phyloP scores from a whole-genome alignment of 148 eudicot species.

The Nyssa sinensis region DNA sequence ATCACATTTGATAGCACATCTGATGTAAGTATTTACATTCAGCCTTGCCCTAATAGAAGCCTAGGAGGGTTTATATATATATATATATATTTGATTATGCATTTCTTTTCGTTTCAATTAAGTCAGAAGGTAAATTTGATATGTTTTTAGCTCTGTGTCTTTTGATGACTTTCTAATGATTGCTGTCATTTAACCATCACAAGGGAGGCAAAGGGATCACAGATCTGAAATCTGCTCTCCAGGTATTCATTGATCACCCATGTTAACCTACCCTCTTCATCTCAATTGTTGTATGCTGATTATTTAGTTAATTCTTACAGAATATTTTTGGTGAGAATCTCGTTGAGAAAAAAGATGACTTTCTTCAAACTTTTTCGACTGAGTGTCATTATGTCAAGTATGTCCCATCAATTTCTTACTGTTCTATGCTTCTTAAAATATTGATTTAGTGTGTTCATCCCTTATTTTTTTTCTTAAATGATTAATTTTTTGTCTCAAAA shows the following conservation, averaged over 20 bases:
- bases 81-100: not conserved
- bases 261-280: not conserved
- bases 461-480: not conserved
- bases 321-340: slow-evolving; percentile 85
- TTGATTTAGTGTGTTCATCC: not conserved
- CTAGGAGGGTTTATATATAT: not conserved
- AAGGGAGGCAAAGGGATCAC: slow-evolving; percentile 95
- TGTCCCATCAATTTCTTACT: not conserved
- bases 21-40: slow-evolving; percentile 65
- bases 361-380: slow-evolving; percentile 60
- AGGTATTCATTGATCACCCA: slow-evolving; percentile 40
- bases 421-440: not conserved
- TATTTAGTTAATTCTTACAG: slow-evolving; percentile 40
- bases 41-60: not conserved
- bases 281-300: slow-evolving; percentile 10
- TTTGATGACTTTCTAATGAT: slow-evolving; percentile 9
- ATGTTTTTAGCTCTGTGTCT: not conserved
- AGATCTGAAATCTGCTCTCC: slow-evolving; percentile 74
- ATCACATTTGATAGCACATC: slow-evolving; percentile 66
- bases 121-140: not conserved
- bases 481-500: too few relatives aligned
- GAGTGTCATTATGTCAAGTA: slow-evolving; percentile 67
- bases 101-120: not conserved
- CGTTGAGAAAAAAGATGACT: slow-evolving; percentile 76
- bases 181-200: slow-evolving; percentile 14